Evolutionary conservation across 768 basidiomycete genomes (phyloP).

Genomic region (Postia placenta): DNA sequence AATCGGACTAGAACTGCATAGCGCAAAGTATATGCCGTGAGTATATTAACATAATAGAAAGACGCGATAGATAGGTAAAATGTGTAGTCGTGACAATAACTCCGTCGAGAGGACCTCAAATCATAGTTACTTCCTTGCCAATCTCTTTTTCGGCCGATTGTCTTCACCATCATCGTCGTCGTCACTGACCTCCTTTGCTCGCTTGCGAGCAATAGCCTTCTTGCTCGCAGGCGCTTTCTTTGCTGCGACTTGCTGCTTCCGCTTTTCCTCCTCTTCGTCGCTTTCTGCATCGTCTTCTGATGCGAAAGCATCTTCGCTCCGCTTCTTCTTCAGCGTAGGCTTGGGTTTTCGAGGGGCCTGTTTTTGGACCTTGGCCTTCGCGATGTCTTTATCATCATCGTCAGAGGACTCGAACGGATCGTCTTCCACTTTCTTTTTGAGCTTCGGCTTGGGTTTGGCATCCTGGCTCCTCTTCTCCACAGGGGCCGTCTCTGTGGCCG

Average conservation of each 20-base stretch:
- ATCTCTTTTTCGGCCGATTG: constrained; percentile 33
- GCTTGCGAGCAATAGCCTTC: constrained; percentile 5
- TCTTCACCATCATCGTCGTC: constrained; percentile 21
- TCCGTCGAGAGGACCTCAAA: too few species aligned
- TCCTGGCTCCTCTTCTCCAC: constrained; percentile 17
- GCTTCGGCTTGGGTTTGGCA: constrained; percentile 41
- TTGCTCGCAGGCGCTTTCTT: constrained; percentile 10
- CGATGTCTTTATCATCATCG: constrained; percentile 20
- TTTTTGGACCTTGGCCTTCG: constrained; percentile 13
- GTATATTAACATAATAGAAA: background rate
- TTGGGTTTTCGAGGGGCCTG: background rate
- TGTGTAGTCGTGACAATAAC: too few species aligned
- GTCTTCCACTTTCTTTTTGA: constrained; percentile 37
- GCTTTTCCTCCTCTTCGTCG: constrained; percentile 1
- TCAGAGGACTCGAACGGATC: constrained; percentile 59
- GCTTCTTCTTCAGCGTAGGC: constrained; percentile 19
- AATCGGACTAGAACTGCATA: background rate
- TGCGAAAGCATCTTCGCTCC: constrained; percentile 9
- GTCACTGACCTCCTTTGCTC: constrained; percentile 5
- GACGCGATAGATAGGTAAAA: too few species aligned
- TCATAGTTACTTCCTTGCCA: constrained; percentile 10
- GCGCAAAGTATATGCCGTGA: background rate
- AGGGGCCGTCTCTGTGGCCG: constrained; percentile 17
- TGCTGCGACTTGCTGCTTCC: constrained; percentile 9
- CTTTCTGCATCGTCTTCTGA: constrained; percentile 15